These are phyloP conservation scores for Penicillium vulpinum DNA, from an alignment of 2,329 filamentous ascomycete genomes.

Conservation along the genomic window DNA sequence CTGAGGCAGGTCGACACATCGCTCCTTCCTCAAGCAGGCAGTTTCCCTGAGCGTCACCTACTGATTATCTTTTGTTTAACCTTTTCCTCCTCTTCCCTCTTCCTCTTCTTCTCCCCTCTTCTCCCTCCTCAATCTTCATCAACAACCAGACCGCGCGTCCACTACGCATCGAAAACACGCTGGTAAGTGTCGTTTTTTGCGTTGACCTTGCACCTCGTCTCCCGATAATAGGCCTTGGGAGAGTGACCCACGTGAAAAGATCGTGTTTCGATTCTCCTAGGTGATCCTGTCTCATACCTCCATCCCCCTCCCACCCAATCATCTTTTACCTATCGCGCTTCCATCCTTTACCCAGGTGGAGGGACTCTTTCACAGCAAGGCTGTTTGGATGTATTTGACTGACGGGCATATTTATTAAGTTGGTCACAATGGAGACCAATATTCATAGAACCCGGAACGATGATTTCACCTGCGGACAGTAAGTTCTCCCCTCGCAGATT, in stretches of 20 bases:
- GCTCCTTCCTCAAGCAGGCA: neutral
- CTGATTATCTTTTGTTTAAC: neutral
- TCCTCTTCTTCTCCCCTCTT: neutral
- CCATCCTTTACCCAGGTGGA: neutral
- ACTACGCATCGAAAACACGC: neutral
- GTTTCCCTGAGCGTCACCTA: neutral
- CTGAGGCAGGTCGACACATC: neutral
- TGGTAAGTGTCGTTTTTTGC: neutral
- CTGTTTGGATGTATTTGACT: neutral
- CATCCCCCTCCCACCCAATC: neutral
- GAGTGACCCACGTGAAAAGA: neutral
- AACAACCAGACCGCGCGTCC: neutral
- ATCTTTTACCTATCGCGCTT: neutral
- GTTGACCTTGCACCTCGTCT: neutral
- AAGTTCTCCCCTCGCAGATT: slow-evolving; percentile 15
- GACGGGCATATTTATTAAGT: neutral
- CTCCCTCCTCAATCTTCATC: neutral
- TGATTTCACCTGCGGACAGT: slow-evolving; percentile 29
- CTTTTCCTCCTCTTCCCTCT: neutral
- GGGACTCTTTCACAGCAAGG: too few relatives aligned
- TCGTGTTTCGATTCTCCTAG: neutral
- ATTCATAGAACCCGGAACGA: neutral
- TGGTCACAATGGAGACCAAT: neutral
- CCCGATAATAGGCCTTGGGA: neutral
- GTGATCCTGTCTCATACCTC: neutral